Percentiles rank a stretch among this genome's conserved stretches.
These are phyloP conservation scores for Wallemia hederae DNA, from an alignment of 1,284 basidiomycete genomes.

Conservation along the genomic window DNA sequence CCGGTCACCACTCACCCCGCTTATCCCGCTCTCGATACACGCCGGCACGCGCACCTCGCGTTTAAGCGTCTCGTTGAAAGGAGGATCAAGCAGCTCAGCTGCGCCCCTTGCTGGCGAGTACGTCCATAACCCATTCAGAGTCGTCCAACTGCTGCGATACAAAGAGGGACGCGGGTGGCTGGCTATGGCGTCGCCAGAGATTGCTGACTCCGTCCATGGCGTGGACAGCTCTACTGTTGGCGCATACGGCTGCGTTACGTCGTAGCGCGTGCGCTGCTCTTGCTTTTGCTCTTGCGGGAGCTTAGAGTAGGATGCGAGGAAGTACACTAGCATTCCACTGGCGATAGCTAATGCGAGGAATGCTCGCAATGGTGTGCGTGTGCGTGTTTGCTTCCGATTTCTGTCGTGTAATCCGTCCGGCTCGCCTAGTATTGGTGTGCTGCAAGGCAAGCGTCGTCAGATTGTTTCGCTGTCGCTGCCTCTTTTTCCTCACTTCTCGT, in stretches of 20 bases:
- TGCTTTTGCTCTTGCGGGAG: too few species aligned
- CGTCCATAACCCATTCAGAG: neutral
- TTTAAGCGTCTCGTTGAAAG: neutral
- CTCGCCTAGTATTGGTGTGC: too few species aligned
- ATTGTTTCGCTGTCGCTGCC: too few species aligned
- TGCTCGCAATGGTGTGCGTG: too few species aligned
- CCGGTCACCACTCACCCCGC: neutral
- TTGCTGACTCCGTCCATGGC: neutral
- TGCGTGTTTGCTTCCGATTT: too few species aligned
- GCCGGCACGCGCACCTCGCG: neutral
- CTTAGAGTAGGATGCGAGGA: too few species aligned
- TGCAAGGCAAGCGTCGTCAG: too few species aligned
- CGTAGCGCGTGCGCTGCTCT: too few species aligned
- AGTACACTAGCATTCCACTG: too few species aligned
- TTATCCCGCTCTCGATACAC: neutral
- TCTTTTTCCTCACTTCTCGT: too few species aligned
- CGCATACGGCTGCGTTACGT: neutral
- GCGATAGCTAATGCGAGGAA: too few species aligned
- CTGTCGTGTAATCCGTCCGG: too few species aligned
- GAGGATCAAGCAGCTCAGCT: neutral
- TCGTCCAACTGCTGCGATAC: neutral
- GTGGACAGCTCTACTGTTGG: neutral
- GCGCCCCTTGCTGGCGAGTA: neutral
- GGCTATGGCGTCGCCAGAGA: neutral
- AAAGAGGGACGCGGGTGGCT: neutral